A percentile compares a stretch with the other conserved stretches of the same genome.
Evolutionary conservation across 108 stramenopile species (phyloP).

Genomic region (Cyclotella cryptica): DNA sequence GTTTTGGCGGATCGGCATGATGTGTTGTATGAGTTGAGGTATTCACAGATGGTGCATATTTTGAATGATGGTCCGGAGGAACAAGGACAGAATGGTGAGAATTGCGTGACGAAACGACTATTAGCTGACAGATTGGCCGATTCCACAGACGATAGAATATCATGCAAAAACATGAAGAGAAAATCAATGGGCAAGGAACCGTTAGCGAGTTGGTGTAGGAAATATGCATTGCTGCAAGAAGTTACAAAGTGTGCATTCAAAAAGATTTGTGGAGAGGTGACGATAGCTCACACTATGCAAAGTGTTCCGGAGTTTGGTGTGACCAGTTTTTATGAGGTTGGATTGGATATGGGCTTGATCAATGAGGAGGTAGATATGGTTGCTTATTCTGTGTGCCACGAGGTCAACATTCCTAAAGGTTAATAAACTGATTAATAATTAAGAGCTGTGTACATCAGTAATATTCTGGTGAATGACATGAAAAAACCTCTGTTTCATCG

Average conservation of each 20-base stretch:
- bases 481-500: too few species aligned
- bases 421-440: too few species aligned
- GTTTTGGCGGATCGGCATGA: slow-evolving; percentile 39
- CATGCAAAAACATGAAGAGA: slow-evolving; percentile 37
- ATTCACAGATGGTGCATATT: slow-evolving; percentile 37
- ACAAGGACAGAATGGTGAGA: background rate
- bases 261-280: slow-evolving; percentile 40
- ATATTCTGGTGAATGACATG: too few species aligned
- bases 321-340: slow-evolving; percentile 60
- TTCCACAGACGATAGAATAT: slow-evolving; percentile 41
- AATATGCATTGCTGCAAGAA: slow-evolving; percentile 59
- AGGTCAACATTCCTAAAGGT: too few species aligned
- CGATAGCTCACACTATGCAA: slow-evolving; percentile 52
- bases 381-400: slow-evolving; percentile 3
- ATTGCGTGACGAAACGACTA: background rate
- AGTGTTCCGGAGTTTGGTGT: slow-evolving; percentile 53
- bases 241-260: slow-evolving; percentile 60
- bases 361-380: slow-evolving; percentile 41
- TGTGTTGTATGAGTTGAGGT: slow-evolving; percentile 40
- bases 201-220: slow-evolving; percentile 28
- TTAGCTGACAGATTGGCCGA: background rate
- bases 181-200: slow-evolving; percentile 18
- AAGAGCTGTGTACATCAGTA: too few species aligned
- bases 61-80: slow-evolving; percentile 9
- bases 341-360: slow-evolving; percentile 53